These are phyloP conservation scores for Glycine tomentella DNA, from an alignment of 306 rosid species.

Conservation along the genomic window DNA sequence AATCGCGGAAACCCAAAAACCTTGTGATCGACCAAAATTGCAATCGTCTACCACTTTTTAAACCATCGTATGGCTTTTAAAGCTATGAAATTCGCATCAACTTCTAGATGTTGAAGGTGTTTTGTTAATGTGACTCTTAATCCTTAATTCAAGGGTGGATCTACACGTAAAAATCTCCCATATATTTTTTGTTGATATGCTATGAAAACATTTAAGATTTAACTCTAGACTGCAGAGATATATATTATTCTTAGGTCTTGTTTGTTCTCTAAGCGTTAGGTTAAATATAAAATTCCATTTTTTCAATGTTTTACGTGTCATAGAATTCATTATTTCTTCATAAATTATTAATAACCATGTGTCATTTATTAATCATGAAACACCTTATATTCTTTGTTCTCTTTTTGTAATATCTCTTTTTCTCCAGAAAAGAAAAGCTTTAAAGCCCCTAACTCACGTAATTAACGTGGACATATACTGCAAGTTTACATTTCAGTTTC, in stretches of 20 bases:
- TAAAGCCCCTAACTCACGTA: background rate
- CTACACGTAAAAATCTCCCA: background rate
- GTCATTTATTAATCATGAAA: slow-evolving; percentile 27
- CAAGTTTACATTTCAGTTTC: slow-evolving; percentile 24
- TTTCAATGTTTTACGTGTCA: background rate
- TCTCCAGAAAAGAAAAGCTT: background rate
- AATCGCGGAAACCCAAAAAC: background rate
- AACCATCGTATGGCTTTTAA: background rate
- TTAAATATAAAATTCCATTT: background rate
- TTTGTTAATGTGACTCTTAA: background rate
- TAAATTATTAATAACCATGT: slow-evolving; percentile 1
- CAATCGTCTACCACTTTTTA: background rate
- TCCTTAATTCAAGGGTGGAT: background rate
- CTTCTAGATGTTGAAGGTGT: background rate
- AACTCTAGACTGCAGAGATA: background rate
- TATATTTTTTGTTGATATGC: background rate
- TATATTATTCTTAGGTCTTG: background rate
- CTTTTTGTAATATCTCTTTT: background rate
- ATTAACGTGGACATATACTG: slow-evolving; percentile 26
- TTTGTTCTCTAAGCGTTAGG: background rate
- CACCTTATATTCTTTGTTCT: background rate
- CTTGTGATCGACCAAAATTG: background rate
- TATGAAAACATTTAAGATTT: background rate
- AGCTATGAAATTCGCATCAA: background rate
- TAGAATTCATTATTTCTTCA: background rate